Conservation (phyloP, 805 yeast genomes). For the Cyberlindnera japonica region DNA sequence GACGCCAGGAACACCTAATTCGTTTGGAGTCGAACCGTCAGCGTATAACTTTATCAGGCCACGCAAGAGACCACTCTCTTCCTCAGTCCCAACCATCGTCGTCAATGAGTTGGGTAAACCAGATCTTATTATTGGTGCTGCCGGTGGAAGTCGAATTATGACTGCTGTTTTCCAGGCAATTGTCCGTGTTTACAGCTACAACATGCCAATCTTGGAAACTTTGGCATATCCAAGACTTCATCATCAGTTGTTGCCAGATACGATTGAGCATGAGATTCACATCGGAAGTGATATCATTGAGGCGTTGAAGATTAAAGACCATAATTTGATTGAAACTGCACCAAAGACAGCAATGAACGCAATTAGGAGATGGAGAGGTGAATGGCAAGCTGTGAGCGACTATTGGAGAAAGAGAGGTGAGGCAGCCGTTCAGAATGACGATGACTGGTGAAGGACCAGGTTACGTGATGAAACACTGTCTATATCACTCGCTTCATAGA, state of each 20-base stretch:
- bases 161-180: conserved; percentile 83
- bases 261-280: conserved; percentile 55
- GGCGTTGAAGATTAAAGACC: conserved; percentile 45
- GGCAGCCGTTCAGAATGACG: conserved; percentile 57
- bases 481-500: too few relatives aligned
- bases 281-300: conserved; percentile 39
- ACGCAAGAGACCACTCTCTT: conserved; percentile 76
- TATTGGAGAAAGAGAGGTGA: conserved; percentile 84
- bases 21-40: conserved; percentile 80
- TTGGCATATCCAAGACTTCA: conserved; percentile 81
- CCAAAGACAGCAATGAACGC: conserved; percentile 60
- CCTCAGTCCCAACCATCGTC: conserved; percentile 74
- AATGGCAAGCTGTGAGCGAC: conserved; percentile 73
- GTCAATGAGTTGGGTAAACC: conserved; percentile 44
- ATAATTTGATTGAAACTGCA: conserved; percentile 36
- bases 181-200: conserved; percentile 57
- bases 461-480: too few relatives aligned
- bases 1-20: conserved; percentile 61
- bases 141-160: conserved; percentile 88
- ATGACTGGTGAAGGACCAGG: too few relatives aligned
- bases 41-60: conserved; percentile 74
- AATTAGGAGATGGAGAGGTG: conserved; percentile 38
- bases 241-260: conserved; percentile 83
- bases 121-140: conserved; percentile 80
- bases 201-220: conserved; percentile 57